A percentile compares a stretch with the other conserved stretches of the same genome.
Evolutionary conservation across 2,329 filamentous ascomycete species (phyloP).

Genomic region (Fusarium pseudonygamai): DNA sequence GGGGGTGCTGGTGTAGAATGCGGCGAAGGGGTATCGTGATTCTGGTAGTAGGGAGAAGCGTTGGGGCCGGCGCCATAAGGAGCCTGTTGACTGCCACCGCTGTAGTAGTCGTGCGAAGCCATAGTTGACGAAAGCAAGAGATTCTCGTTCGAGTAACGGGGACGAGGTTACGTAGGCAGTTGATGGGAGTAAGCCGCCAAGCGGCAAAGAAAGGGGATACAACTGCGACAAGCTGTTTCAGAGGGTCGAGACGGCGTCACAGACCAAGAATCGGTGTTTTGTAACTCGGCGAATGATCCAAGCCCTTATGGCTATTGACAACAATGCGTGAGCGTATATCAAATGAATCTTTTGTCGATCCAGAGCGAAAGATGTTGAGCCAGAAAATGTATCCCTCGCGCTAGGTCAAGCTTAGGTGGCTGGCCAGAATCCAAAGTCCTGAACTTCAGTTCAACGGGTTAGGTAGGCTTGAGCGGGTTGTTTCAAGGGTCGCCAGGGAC

Average conservation of each 20-base stretch:
- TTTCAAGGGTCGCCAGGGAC: conserved; percentile 32
- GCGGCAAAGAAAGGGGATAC: conserved; percentile 38
- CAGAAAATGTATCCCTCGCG: conserved; percentile 7
- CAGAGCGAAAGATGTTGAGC: conserved; percentile 6
- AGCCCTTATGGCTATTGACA: not conserved
- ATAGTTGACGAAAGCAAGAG: conserved; percentile 49
- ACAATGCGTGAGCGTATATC: not conserved
- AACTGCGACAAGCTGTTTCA: conserved; percentile 24
- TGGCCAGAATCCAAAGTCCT: conserved; percentile 23
- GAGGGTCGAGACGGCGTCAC: conserved; percentile 9
- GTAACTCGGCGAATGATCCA: not conserved
- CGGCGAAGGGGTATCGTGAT: conserved; percentile 54
- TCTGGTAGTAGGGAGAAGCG: conserved; percentile 54
- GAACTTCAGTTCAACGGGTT: conserved; percentile 16
- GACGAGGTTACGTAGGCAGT: conserved; percentile 15
- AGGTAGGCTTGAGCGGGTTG: not conserved
- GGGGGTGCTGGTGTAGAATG: conserved; percentile 51
- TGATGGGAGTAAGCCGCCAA: conserved; percentile 22
- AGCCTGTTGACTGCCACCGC: conserved; percentile 54
- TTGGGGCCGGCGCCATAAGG: conserved; percentile 49
- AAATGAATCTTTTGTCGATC: not conserved
- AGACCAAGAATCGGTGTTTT: conserved; percentile 9
- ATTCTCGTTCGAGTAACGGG: conserved; percentile 7
- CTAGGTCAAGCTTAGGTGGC: conserved; percentile 24
- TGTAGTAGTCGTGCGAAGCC: conserved; percentile 74